Evolutionary conservation across 2,329 filamentous ascomycete species (phyloP).

Genomic region (Aspergillus spinulosporus): DNA sequence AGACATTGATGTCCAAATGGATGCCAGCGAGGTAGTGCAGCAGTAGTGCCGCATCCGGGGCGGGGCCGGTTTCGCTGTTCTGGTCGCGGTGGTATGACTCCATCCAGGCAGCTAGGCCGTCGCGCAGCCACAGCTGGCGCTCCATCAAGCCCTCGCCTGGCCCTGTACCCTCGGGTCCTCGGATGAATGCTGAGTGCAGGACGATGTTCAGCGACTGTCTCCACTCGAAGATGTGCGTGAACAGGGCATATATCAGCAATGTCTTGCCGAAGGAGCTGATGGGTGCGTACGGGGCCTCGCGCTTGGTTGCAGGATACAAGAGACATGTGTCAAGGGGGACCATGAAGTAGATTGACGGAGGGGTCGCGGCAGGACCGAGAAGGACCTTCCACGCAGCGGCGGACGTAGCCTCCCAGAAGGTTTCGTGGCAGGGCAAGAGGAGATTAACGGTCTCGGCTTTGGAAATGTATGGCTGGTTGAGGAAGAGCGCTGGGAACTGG

Average conservation of each 20-base stretch:
- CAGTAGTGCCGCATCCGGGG: neutral
- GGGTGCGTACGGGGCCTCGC: constrained; percentile 14
- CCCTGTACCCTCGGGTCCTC: constrained; percentile 8
- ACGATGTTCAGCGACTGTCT: constrained; percentile 15
- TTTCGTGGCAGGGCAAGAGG: constrained; percentile 11
- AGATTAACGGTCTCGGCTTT: constrained; percentile 15
- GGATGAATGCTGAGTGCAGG: constrained; percentile 12
- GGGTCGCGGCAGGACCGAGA: constrained; percentile 14
- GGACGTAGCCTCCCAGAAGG: constrained; percentile 16
- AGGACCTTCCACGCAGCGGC: constrained; percentile 16
- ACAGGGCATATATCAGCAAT: constrained; percentile 13
- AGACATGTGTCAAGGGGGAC: constrained; percentile 16
- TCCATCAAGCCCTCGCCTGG: constrained; percentile 12
- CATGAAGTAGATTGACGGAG: constrained; percentile 16
- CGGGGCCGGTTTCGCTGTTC: neutral
- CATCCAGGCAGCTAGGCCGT: constrained; percentile 13
- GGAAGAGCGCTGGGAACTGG: constrained; percentile 16
- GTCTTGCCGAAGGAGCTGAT: constrained; percentile 13
- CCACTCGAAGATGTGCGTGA: constrained; percentile 18
- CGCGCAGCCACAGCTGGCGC: constrained; percentile 11
- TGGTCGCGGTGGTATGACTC: constrained; percentile 5
- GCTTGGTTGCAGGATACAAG: constrained; percentile 11
- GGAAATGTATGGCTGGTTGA: constrained; percentile 17
- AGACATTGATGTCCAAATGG: constrained; percentile 3
- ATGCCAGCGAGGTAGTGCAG: constrained; percentile 1